Evolutionary conservation across 1,284 basidiomycete genomes (phyloP), one percentile per base, ranked within the genome.

Genomic region (Cutaneotrichosporon cavernicola): DNA sequence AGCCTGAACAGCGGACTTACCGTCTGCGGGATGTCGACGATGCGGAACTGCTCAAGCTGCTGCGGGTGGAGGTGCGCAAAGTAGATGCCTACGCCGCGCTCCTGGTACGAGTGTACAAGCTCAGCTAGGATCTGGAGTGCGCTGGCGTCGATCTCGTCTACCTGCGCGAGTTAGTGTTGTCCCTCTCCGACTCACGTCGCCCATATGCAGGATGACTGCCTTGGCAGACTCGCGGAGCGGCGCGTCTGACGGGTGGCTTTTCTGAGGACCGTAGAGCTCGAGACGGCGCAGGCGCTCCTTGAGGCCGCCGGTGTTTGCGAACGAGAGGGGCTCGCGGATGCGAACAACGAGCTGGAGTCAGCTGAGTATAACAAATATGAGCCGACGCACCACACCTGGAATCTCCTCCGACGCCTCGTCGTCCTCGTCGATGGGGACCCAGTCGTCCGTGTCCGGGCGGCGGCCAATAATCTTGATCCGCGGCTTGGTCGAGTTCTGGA

Each of bases 261-360:
- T 87, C 60, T 86, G 83, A 34, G 86, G 80, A 10, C 92, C 92
- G 71, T 93, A 95, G 59, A 93, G 76, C 71, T 80, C 79, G 34
- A 81, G 74, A 57, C 78, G 56, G 46, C 92, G 84, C 21, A 97
- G 81, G 26, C 94, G 88, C 75, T 95, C 94, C 86, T 84, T 84
- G 46, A 95, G 81, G 70, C 93, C 91, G 38, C 90, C 90, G 21
- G 92, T 92, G 76, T 96, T 96, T 22, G 92, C 90, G 72, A 94
- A 94, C 71, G 90, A 89, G 13, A 94, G 81, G 69, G 86, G 88
- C 81, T 94, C 91, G 51, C 90, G 82, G 58, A 95, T 87, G 31
- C 90, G 83, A 3, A 94, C 85, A 63, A 94, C 92, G 50, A 95
- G 82, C 74, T 77, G 43, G 16, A 0, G 26, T 51, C 31, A 62